Percentiles rank a stretch among this genome's conserved stretches.
These are phyloP conservation scores for Tulasnella sp. DNA, from an alignment of 768 basidiomycete genomes.

Conservation along the genomic window DNA sequence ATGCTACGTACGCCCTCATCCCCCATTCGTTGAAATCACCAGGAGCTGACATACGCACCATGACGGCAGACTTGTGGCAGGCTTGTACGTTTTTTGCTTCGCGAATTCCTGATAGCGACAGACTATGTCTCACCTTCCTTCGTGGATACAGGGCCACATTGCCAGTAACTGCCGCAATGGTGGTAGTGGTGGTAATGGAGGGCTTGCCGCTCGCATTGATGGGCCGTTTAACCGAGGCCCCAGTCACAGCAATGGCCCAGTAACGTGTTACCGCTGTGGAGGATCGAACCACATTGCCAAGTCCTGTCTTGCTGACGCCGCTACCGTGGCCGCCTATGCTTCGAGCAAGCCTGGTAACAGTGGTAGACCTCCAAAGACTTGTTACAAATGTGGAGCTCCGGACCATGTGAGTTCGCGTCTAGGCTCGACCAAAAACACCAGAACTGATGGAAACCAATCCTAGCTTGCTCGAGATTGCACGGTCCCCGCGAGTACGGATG, in stretches of 20 bases:
- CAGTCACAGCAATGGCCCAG: constrained; percentile 6
- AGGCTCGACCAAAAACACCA: neutral
- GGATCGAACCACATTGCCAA: constrained; percentile 71
- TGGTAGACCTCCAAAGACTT: constrained; percentile 64
- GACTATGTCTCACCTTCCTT: constrained; percentile 21
- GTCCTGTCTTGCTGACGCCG: constrained; percentile 64
- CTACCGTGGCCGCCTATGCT: neutral
- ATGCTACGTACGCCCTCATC: constrained; percentile 61
- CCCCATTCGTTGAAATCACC: neutral
- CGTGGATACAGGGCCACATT: constrained; percentile 85
- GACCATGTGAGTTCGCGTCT: constrained; percentile 61
- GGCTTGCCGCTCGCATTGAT: neutral
- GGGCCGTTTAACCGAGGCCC: neutral
- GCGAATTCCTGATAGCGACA: neutral
- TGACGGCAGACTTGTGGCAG: constrained; percentile 22
- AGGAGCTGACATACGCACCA: neutral
- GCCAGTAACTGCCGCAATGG: constrained; percentile 54
- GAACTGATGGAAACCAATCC: neutral
- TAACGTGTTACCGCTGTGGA: constrained; percentile 83
- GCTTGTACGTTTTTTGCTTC: constrained; percentile 14
- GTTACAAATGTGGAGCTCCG: constrained; percentile 84
- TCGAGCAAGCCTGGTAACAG: constrained; percentile 34
- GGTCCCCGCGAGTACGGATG: neutral
- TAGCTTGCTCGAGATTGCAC: constrained; percentile 23
- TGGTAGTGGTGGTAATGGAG: neutral